Conservation (phyloP, 352 stramenopile genomes). For the Phytophthora constricta region DNA sequence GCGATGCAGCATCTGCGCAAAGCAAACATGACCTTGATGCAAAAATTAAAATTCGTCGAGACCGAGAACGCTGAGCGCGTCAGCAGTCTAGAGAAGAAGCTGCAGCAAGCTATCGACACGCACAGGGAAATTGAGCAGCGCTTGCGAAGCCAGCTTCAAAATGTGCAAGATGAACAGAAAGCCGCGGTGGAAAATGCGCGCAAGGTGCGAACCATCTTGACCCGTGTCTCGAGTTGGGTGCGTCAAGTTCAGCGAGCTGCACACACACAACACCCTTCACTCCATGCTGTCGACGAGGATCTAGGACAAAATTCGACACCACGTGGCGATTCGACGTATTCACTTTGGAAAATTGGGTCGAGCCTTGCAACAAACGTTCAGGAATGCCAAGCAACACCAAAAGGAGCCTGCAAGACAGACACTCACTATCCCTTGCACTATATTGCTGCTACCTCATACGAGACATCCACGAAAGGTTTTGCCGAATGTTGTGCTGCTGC, state of each 20-base stretch:
- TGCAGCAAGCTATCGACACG: conserved; percentile 18
- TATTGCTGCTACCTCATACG: conserved; percentile 12
- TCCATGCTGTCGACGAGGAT: conserved; percentile 1
- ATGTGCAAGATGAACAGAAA: conserved; percentile 26
- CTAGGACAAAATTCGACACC: conserved; percentile 18
- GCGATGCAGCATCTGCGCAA: conserved; percentile 16
- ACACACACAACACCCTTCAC: conserved; percentile 3
- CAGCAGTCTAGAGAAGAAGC: conserved; percentile 20
- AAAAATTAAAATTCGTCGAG: conserved; percentile 19
- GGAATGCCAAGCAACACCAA: conserved; percentile 11
- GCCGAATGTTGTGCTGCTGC: neutral
- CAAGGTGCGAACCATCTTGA: conserved; percentile 30
- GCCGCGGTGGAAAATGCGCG: conserved; percentile 34
- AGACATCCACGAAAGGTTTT: conserved; percentile 2
- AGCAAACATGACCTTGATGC: conserved; percentile 12
- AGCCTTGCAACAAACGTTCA: conserved; percentile 17
- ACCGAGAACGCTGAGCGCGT: conserved; percentile 20
- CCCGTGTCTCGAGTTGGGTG: conserved; percentile 28
- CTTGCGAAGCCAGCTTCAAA: conserved; percentile 18
- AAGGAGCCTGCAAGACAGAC: conserved; percentile 3
- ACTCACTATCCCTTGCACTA: conserved; percentile 12
- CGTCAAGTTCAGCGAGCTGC: conserved; percentile 30
- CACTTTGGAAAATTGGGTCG: conserved; percentile 15
- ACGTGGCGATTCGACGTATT: conserved; percentile 15
- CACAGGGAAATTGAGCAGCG: conserved; percentile 29